A percentile compares a stretch with the other conserved stretches of the same genome.
Conservation (phyloP, 2,329 filamentous ascomycete genomes). For the Xylaria polymorpha region DNA sequence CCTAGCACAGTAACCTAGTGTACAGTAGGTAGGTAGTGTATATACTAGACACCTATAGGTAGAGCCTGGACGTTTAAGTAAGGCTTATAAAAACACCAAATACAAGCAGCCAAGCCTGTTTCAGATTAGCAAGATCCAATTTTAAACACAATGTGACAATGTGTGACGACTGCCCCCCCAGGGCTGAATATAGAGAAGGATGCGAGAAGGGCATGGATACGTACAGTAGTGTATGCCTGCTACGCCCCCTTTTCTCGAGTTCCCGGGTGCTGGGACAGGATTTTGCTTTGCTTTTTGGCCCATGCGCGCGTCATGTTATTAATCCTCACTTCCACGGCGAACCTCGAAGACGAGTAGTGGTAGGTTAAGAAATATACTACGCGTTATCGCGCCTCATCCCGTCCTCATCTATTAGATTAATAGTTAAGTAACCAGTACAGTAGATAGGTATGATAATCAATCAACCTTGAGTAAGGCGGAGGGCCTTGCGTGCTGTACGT, state of each 20-base stretch:
- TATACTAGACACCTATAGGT: background rate
- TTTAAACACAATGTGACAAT: conserved; percentile 11
- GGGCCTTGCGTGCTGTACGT: background rate
- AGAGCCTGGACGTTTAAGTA: background rate
- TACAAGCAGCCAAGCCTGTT: conserved; percentile 18
- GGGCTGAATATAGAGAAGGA: conserved; percentile 20
- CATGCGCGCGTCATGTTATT: background rate
- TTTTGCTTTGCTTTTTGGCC: background rate
- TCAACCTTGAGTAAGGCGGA: background rate
- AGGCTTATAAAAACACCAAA: conserved; percentile 3
- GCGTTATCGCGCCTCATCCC: background rate
- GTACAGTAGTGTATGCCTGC: too few relatives aligned
- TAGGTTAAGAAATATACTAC: background rate
- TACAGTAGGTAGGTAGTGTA: background rate
- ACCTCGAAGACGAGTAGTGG: background rate
- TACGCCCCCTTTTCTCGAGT: background rate
- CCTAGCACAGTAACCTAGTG: too few relatives aligned
- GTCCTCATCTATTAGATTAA: background rate
- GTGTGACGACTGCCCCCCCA: conserved; percentile 17
- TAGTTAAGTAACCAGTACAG: background rate
- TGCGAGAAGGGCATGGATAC: background rate
- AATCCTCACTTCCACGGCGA: background rate
- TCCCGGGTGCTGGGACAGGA: background rate
- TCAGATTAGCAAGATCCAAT: conserved; percentile 26
- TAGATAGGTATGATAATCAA: background rate